Evolutionary conservation across 2,329 filamentous ascomycete species (phyloP).

Genomic region (Nemania abortiva): DNA sequence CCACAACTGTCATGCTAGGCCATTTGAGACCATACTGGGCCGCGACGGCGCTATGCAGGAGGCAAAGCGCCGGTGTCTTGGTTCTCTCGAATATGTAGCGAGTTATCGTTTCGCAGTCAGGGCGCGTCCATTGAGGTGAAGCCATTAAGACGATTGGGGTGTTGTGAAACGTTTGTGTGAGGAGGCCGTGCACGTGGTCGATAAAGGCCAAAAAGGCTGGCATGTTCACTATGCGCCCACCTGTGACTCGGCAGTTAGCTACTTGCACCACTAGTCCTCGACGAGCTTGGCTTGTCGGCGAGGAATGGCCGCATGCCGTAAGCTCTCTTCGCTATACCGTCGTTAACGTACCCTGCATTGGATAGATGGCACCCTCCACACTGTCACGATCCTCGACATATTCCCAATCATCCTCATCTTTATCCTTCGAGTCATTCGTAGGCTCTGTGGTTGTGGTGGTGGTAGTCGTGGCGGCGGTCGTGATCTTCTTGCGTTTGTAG

Average conservation of each 20-base stretch:
- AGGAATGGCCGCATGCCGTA: conserved; percentile 7
- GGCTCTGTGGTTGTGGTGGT: conserved; percentile 54
- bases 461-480: conserved; percentile 50
- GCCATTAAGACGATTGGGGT: conserved; percentile 92
- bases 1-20: conserved; percentile 85
- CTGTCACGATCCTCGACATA: conserved; percentile 92
- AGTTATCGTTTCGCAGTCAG: conserved; percentile 87
- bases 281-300: not conserved
- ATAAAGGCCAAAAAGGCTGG: conserved; percentile 92
- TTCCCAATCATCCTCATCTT: conserved; percentile 73
- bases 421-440: conserved; percentile 57
- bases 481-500: conserved; percentile 69
- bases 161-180: conserved; percentile 95
- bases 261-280: not conserved
- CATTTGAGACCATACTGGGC: conserved; percentile 84
- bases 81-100: conserved; percentile 98
- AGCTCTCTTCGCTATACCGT: not conserved
- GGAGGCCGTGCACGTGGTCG: conserved; percentile 87
- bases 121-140: conserved; percentile 89
- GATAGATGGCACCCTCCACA: conserved; percentile 90
- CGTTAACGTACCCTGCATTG: conserved; percentile 70
- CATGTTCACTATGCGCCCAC: conserved; percentile 90
- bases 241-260: conserved; percentile 47
- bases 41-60: conserved; percentile 90
- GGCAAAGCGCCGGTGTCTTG: conserved; percentile 89